Evolutionary conservation across 345 rosid species (phyloP), one percentile per base, ranked within the genome.

Genomic region (Salix purpurea): DNA sequence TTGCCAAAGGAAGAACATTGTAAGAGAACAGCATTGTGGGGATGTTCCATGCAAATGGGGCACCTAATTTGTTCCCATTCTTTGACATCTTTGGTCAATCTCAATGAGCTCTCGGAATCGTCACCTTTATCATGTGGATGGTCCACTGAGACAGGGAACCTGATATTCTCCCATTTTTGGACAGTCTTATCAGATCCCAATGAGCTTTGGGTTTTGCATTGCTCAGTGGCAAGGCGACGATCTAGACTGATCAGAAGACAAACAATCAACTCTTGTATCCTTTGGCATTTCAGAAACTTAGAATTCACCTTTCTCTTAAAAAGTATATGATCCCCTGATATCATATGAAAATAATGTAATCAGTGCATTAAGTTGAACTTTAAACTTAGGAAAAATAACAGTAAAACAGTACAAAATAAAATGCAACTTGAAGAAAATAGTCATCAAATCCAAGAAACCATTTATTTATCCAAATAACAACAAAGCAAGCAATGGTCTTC

Each of bases 31-130:
- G 87, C 93, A 74, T 89, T 93, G 75, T 90, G 96, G 1, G 97
- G 96, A 10, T 88, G 89, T 75, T 93, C 97, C 90, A 93, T 85
- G 75, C 96, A 93, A 66, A 90, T 77, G 1, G 91, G 87, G 76
- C 97, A 93, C 79, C 85, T 80, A 9, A 81, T 86, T 61, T 88
- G 92, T 62, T 91, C 94, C 93, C 91, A 90, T 74, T 87, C 89
- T 69, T 85, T 85, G 9, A 72, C 81, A 77, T 87, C 82, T 77
- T 87, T 37, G 4, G 12, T 54, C 60, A 3, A 10, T 37, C 50
- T 44, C 13, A 39, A 11, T 37, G 50, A 13, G 18, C 44, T 67
- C 44, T 37, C 1, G 0, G 18, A 8, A 52, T 52, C n/a, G 21
- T 54, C 24, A 54, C 23, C 1, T 54, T 54, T 54, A 54, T 54